Evolutionary conservation across 1,284 basidiomycete genomes (phyloP), one percentile per base, ranked within the genome.

Genomic region (Vanrija sp.): DNA sequence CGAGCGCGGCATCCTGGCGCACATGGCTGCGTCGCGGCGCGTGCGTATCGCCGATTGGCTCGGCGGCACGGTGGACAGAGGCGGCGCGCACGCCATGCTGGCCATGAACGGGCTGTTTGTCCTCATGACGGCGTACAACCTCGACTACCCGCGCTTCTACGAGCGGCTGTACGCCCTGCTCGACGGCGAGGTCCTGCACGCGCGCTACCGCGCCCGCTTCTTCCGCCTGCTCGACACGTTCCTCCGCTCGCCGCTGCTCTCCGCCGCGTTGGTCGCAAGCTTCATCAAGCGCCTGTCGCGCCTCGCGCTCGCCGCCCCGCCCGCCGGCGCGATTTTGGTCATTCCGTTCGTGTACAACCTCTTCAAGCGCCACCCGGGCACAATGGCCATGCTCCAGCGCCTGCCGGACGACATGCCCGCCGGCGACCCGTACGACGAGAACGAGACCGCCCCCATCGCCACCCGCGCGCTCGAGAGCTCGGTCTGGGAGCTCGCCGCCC

Each of bases 61-160:
- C 34, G 86, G 89, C 29, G 83, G 84, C 12, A 89, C 91, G 62
- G 88, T 96, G 38, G 93, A 95, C 73, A 81, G 83, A 63, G 91
- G 91, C 25, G 93, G 91, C 1, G 83, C 86, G 0, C 83, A 89
- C n/a, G 93, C 91, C 3, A 81, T 98, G 53, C 80, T 98, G 43
- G 92, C 91, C 5, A 82, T 98, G 64, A 98, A 98, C 68, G 88
- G 89, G 0, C 78, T 98, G 49, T 98, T 93, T 72, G 84, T 88
- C 6, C 81, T 99, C 59, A 97, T 98, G 78, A 88, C 85, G 50
- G 85, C 91, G 53, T 94, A 97, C 74, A 97, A 98, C 69, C 93
- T 91, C 29, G 94, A 98, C 72, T 98, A 96, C 69, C 95, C 96
- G 4, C 86, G 86, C 9, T 98, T 99, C 78, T 99, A 97, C 80